These are phyloP conservation scores for Xylaria sp. DNA, from an alignment of 2,329 filamentous ascomycete genomes.

Conservation along the genomic window DNA sequence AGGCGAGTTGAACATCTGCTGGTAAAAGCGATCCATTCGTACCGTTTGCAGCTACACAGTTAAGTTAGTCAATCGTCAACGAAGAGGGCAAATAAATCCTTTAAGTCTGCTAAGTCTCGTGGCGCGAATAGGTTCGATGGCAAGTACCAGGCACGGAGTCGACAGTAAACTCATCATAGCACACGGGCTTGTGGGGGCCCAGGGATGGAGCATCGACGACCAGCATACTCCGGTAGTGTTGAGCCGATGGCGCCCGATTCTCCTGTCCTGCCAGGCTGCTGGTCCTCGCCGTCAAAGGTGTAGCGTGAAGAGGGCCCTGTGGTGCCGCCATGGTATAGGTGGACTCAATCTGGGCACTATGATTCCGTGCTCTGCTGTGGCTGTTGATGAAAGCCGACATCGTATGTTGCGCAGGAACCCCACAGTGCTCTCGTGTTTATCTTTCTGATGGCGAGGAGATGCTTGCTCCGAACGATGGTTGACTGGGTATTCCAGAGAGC, in stretches of 20 bases:
- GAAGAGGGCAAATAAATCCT: constrained; percentile 9
- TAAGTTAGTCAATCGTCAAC: constrained; percentile 34
- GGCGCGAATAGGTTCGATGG: constrained; percentile 24
- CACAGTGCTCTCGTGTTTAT: constrained; percentile 15
- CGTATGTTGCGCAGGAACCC: constrained; percentile 31
- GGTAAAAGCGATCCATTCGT: constrained; percentile 33
- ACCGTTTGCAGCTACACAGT: constrained; percentile 39
- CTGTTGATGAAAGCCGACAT: constrained; percentile 41
- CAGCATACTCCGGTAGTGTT: constrained; percentile 49
- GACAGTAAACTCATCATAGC: constrained; percentile 44
- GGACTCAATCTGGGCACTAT: constrained; percentile 45
- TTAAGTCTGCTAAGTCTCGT: constrained; percentile 19
- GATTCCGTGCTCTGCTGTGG: constrained; percentile 41
- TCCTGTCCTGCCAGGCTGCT: constrained; percentile 35
- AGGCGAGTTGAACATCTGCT: constrained; percentile 42
- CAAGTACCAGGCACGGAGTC: constrained; percentile 26
- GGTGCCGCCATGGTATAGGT: constrained; percentile 18
- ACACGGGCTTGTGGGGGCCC: constrained; percentile 39
- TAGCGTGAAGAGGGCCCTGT: constrained; percentile 22
- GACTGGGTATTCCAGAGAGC: constrained; percentile 32
- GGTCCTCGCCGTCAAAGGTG: constrained; percentile 29
- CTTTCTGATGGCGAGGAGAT: constrained; percentile 23
- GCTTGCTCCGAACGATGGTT: constrained; percentile 34
- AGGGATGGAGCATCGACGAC: constrained; percentile 47
- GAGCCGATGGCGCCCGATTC: constrained; percentile 33